phyloP scores from a whole-genome alignment of 1,139 yeast genomes.

The Geotrichum carabidarum region DNA sequence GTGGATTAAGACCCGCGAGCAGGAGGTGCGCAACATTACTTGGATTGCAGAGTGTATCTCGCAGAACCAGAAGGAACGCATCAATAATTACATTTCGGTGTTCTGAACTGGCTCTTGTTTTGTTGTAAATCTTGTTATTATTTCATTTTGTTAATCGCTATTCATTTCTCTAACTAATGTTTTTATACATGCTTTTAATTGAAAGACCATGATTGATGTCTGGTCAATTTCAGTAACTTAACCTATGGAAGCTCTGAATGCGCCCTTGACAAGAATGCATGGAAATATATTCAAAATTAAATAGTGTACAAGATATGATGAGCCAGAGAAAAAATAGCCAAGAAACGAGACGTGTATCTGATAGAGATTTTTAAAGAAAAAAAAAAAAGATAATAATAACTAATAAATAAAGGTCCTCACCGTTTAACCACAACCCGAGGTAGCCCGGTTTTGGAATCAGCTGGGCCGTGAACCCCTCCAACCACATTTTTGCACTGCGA shows the following conservation, averaged over 20 bases:
- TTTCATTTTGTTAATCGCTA: background rate
- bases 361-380: background rate
- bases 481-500: slow-evolving; percentile 58
- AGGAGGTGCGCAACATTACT: slow-evolving; percentile 90
- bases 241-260: background rate
- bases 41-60: slow-evolving; percentile 95
- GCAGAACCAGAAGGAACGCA: slow-evolving; percentile 44
- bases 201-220: background rate
- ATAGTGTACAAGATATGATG: background rate
- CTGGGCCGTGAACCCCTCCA: background rate
- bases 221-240: background rate
- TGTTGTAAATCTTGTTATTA: background rate
- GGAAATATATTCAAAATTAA: background rate
- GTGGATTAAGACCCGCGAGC: slow-evolving; percentile 92
- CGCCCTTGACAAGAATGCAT: background rate
- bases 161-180: background rate
- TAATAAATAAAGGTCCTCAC: background rate
- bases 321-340: background rate
- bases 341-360: background rate
- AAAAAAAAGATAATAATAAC: background rate
- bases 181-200: background rate
- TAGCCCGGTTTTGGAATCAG: background rate
- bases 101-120: slow-evolving; percentile 26
- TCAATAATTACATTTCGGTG: slow-evolving; percentile 40
- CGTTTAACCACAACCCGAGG: background rate